A percentile compares a stretch with the other conserved stretches of the same genome.
These are phyloP conservation scores for Ambrosiella cleistominuta DNA, from an alignment of 2,329 filamentous ascomycete species.

Conservation along the genomic window DNA sequence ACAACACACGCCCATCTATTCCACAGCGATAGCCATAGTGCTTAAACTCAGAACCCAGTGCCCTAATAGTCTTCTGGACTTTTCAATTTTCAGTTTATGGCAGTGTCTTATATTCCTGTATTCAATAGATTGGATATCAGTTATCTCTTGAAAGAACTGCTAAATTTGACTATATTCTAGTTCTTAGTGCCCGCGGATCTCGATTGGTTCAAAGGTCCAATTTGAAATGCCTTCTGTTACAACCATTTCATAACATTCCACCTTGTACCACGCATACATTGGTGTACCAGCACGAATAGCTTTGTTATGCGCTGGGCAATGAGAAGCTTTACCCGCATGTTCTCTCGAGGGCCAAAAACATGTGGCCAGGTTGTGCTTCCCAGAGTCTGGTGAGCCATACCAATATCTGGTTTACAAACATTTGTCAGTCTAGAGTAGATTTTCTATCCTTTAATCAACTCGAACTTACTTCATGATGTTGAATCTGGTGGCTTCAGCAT, in stretches of 20 bases:
- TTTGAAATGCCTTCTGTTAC: neutral
- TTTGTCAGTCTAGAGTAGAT: neutral
- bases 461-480: slow-evolving; percentile 56
- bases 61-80: too few species aligned
- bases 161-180: neutral
- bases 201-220: slow-evolving; percentile 1
- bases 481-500: slow-evolving; percentile 64
- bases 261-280: slow-evolving; percentile 48
- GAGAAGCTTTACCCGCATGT: slow-evolving; percentile 41
- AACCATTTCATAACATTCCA: slow-evolving; percentile 47
- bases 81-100: too few species aligned
- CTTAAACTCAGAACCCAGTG: too few species aligned
- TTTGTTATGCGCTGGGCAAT: slow-evolving; percentile 42
- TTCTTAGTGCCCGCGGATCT: slow-evolving; percentile 3
- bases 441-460: neutral
- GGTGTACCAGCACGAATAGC: slow-evolving; percentile 47
- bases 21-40: too few species aligned
- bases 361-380: slow-evolving; percentile 66
- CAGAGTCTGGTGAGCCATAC: slow-evolving; percentile 58
- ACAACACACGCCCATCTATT: too few species aligned
- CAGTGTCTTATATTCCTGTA: too few species aligned
- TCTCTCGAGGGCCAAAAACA: slow-evolving; percentile 47
- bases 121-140: too few species aligned
- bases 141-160: too few species aligned
- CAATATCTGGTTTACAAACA: slow-evolving; percentile 46